Conservation (phyloP, 495 filamentous ascomycete genomes). For the Letharia lupina region DNA sequence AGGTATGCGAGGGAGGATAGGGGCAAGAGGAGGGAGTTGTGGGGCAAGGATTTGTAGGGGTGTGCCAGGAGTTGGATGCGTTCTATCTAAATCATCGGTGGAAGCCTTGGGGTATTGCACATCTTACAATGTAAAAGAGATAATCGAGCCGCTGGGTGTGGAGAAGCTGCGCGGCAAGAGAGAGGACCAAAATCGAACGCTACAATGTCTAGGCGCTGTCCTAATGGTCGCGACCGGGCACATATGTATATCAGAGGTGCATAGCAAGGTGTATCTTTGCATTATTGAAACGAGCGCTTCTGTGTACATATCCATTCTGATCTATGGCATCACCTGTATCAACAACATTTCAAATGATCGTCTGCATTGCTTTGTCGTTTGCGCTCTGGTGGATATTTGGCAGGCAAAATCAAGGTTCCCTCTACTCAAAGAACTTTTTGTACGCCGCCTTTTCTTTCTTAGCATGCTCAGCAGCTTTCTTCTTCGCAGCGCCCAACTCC, state of each 20-base stretch:
- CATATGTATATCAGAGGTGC: neutral
- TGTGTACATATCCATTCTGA: conserved; percentile 5
- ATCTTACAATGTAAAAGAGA: neutral
- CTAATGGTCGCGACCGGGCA: neutral
- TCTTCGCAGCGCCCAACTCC: conserved; percentile 70
- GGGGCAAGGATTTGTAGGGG: conserved; percentile 37
- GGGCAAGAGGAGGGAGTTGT: conserved; percentile 54
- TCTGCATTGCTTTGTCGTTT: neutral
- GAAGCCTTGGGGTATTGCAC: neutral
- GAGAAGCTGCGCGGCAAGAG: neutral
- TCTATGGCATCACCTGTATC: conserved; percentile 1
- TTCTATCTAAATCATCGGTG: neutral
- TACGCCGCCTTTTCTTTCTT: conserved; percentile 86
- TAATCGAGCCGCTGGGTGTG: neutral
- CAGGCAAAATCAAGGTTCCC: neutral
- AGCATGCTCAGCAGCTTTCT: conserved; percentile 57
- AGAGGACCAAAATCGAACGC: neutral
- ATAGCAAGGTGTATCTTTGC: neutral
- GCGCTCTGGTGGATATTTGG: neutral
- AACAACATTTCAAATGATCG: neutral
- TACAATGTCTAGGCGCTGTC: neutral
- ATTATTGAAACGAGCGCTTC: neutral
- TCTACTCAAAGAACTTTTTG: conserved; percentile 72
- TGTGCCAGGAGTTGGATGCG: neutral
- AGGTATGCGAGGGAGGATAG: conserved; percentile 67